Percentiles rank a stretch among this genome's conserved stretches.
Conservation (phyloP, 129 eudicot genomes). For the Ambrosia trifida region DNA sequence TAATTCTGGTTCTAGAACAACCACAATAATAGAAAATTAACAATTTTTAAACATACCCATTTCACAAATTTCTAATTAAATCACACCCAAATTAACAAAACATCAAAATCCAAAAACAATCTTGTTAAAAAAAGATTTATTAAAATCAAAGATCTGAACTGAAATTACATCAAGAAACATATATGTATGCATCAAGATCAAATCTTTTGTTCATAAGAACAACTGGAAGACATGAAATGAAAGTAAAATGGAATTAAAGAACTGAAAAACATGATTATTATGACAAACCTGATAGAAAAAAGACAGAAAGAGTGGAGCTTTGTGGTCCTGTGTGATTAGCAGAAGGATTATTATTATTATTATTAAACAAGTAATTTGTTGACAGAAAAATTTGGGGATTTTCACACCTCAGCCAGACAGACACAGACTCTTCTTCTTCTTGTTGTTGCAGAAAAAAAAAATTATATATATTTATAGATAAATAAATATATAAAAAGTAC, state of each 20-base stretch:
- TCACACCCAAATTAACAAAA: constrained; percentile 30
- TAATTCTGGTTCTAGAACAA: constrained; percentile 17
- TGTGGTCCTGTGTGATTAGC: constrained; percentile 27
- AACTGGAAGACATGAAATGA: constrained; percentile 12
- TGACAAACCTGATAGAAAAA: constrained; percentile 21
- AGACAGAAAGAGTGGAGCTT: constrained; percentile 36
- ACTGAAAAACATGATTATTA: constrained; percentile 29
- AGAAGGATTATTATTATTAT: neutral
- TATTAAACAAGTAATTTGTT: constrained; percentile 34
- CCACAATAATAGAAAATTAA: constrained; percentile 16
- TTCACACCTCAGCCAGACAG: constrained; percentile 30
- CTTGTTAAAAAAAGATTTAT: constrained; percentile 5
- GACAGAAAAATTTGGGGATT: constrained; percentile 23
- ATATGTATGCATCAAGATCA: neutral
- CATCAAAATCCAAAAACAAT: constrained; percentile 26
- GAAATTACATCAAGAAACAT: neutral
- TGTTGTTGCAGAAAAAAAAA: constrained; percentile 29
- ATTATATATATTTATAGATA: constrained; percentile 22
- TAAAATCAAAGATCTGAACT: constrained; percentile 28
- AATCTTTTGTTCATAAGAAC: neutral
- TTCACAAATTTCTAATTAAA: constrained; percentile 21
- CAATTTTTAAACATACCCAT: constrained; percentile 6
- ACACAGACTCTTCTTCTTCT: constrained; percentile 7
- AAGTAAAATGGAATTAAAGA: constrained; percentile 22
- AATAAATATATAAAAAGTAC: constrained; percentile 19